Evolutionary conservation across 164 flowering plant genomes (phyloP).

Genomic region (Vitis rupestris): DNA sequence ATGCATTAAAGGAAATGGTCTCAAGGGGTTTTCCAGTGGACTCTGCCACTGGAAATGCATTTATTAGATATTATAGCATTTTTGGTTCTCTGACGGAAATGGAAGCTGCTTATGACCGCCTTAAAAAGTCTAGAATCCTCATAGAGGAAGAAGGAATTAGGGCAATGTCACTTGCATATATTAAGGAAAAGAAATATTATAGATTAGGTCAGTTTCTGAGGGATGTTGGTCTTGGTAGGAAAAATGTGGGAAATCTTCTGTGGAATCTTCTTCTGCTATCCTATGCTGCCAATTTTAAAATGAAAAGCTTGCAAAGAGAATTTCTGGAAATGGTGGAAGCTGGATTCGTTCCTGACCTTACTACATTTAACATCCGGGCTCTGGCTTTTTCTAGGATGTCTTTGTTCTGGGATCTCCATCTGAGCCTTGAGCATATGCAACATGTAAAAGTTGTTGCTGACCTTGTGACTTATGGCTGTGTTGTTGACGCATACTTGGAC

Average conservation of each 20-base stretch:
- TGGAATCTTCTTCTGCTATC: constrained; percentile 88
- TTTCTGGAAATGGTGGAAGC: constrained; percentile 71
- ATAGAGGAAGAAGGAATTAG: constrained; percentile 69
- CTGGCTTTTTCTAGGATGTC: constrained; percentile 85
- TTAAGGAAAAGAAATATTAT: constrained; percentile 57
- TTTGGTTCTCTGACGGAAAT: constrained; percentile 63
- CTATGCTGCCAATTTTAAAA: constrained; percentile 84
- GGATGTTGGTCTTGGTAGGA: constrained; percentile 78
- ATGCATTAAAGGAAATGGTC: constrained; percentile 52
- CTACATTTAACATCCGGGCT: constrained; percentile 81
- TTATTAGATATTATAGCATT: constrained; percentile 49
- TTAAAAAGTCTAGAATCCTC: constrained; percentile 63
- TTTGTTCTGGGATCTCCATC: constrained; percentile 89
- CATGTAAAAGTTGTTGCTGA: constrained; percentile 65
- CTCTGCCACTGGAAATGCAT: constrained; percentile 70
- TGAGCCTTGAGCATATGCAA: constrained; percentile 84
- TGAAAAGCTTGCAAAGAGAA: constrained; percentile 90
- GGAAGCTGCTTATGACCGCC: constrained; percentile 71
- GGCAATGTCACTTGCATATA: constrained; percentile 67
- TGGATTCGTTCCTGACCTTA: constrained; percentile 78
- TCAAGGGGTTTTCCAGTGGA: constrained; percentile 50
- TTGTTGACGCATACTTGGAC: constrained; percentile 82
- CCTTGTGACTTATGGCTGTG: constrained; percentile 90
- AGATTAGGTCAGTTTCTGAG: constrained; percentile 65
- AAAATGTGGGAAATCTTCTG: constrained; percentile 64